Evolutionary conservation across 345 rosid genomes (phyloP).

Genomic region (Eucalyptus guilfoylei): DNA sequence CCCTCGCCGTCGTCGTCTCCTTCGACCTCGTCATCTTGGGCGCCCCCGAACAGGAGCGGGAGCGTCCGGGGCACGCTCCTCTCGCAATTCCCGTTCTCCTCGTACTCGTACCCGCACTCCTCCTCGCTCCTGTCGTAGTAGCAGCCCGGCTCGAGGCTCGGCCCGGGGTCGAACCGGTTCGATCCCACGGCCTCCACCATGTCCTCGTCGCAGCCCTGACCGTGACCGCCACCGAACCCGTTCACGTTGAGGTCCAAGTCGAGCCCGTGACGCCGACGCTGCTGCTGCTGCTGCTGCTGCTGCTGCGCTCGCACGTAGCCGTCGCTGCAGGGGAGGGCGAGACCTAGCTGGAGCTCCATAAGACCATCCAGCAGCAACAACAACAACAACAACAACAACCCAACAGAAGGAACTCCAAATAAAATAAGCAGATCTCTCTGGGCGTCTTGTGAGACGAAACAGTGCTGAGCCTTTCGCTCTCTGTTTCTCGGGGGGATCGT

Average conservation of each 20-base stretch:
- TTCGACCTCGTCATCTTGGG: not conserved
- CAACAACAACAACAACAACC: not conserved
- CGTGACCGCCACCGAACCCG: slow-evolving; percentile 4
- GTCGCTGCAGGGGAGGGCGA: slow-evolving; percentile 13
- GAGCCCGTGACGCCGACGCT: not conserved
- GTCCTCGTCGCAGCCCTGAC: not conserved
- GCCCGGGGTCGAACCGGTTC: not conserved
- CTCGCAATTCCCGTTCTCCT: not conserved
- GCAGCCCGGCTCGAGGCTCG: not conserved
- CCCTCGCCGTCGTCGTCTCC: not conserved
- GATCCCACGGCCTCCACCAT: not conserved
- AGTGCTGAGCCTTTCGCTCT: not conserved
- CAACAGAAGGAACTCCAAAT: not conserved
- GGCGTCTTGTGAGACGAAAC: not conserved
- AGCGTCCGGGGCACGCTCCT: slow-evolving; percentile 8
- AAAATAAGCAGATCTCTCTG: not conserved
- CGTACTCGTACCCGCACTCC: not conserved
- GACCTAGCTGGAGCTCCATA: slow-evolving; percentile 38
- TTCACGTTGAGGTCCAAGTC: slow-evolving; percentile 17
- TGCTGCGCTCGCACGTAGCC: not conserved
- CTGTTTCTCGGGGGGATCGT: not conserved
- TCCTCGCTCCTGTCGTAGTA: not conserved
- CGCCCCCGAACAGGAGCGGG: slow-evolving; percentile 23
- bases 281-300: not conserved
- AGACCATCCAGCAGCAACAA: not conserved